Percentiles rank a stretch among this genome's conserved stretches.
phyloP scores from a whole-genome alignment of 2,329 filamentous ascomycete genomes.

The Passalora sequoiae region DNA sequence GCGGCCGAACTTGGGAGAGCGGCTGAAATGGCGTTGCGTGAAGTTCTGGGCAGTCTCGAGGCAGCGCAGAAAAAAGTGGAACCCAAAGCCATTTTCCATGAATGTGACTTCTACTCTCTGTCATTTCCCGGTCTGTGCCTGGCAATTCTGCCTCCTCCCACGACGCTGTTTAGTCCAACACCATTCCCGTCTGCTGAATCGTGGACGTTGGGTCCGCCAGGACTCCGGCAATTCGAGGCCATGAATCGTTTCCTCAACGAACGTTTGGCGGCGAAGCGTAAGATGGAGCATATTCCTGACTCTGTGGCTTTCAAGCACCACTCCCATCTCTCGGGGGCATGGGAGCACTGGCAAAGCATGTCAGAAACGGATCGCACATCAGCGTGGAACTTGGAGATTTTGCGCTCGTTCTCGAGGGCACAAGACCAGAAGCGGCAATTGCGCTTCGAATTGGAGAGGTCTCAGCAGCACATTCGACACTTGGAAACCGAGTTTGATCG shows the following conservation, averaged over 20 bases:
- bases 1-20: slow-evolving; percentile 75
- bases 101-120: slow-evolving; percentile 79
- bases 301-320: slow-evolving; percentile 64
- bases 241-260: slow-evolving; percentile 40
- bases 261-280: slow-evolving; percentile 33
- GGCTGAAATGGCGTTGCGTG: slow-evolving; percentile 76
- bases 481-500: slow-evolving; percentile 36
- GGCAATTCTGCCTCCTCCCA: slow-evolving; percentile 71
- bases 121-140: slow-evolving; percentile 82
- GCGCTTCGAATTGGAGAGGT: slow-evolving; percentile 37
- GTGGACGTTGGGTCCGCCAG: slow-evolving; percentile 75
- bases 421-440: slow-evolving; percentile 36
- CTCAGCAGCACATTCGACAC: slow-evolving; percentile 40
- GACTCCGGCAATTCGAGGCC: slow-evolving; percentile 66
- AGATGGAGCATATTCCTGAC: slow-evolving; percentile 39
- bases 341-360: slow-evolving; percentile 67
- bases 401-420: slow-evolving; percentile 42
- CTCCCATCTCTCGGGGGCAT: slow-evolving; percentile 72
- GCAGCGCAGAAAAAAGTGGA: slow-evolving; percentile 64
- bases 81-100: slow-evolving; percentile 48
- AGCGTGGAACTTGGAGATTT: slow-evolving; percentile 44
- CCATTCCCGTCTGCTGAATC: slow-evolving; percentile 73
- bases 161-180: slow-evolving; percentile 74
- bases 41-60: slow-evolving; percentile 73
- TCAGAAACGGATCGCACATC: slow-evolving; percentile 44